A percentile compares a stretch with the other conserved stretches of the same genome.
These are phyloP conservation scores for Claviceps digitariae DNA, from an alignment of 2,329 filamentous ascomycete genomes.

Conservation along the genomic window DNA sequence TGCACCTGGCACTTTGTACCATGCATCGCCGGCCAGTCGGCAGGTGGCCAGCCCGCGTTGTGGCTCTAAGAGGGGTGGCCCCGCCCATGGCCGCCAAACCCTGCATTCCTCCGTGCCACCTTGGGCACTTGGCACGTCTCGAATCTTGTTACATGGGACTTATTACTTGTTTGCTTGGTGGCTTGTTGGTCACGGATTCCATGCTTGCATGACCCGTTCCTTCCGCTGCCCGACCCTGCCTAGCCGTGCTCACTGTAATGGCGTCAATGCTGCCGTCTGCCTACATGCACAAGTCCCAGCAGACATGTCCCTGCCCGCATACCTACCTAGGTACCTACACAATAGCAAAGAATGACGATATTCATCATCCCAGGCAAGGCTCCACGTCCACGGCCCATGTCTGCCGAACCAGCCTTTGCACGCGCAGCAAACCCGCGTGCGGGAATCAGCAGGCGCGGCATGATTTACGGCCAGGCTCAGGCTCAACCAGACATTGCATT, in stretches of 20 bases:
- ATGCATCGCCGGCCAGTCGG: background rate
- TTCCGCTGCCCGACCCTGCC: background rate
- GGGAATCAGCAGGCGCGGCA: background rate
- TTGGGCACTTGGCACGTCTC: background rate
- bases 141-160: background rate
- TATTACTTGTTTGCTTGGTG: background rate
- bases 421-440: background rate
- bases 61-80: background rate
- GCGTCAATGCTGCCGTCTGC: background rate
- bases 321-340: background rate
- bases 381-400: background rate
- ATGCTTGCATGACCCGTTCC: constrained; percentile 2
- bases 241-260: background rate
- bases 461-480: no score
- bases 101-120: background rate
- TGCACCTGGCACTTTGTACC: background rate
- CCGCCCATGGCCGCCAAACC: background rate
- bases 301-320: no score
- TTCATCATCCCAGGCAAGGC: background rate
- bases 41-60: constrained; percentile 1
- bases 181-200: background rate
- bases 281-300: no score
- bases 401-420: background rate
- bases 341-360: background rate
- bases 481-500: no score